Base-by-base conservation (phyloP, 2,329 filamentous ascomycete genomes). In the Cladosporium phlei region DNA sequence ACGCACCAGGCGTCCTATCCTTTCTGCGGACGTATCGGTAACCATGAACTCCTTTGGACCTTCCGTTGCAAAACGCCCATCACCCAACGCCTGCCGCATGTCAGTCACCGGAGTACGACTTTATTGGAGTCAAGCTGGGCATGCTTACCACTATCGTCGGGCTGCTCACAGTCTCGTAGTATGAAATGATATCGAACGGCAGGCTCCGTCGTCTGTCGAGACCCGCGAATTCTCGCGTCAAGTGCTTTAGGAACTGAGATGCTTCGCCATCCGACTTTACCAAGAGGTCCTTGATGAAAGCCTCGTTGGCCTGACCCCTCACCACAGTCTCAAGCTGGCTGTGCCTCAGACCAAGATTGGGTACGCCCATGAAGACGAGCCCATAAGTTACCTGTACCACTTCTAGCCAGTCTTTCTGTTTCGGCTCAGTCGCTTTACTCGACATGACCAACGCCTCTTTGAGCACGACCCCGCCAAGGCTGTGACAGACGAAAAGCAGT, bases 281-380 rank as follows among this genome's bases (percentile, higher is more conserved):
- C 19, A 37, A 28, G 22, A 46, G 20, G 14, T 42, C 38, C 5
- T 14, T 12, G 11, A 42, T 16, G 17, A 42, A 32, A 42, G 3
- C 7, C 27, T 42, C 19, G n/a, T 32, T 42, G 5, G 14, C 11
- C 27, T 16, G 38, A 22, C 38, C 38, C n/a, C n/a, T 42, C 11
- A 42, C 38, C 3, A 42, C 27, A 32, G 38, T 32, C 38, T 30
- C 17, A 5, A 42, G 38, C 38, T 42, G 38, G 10, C 14, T 21
- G 20, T 32, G 38, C 24, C n/a, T 29, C 25, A 42, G 14, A 5
- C 38, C 38, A 3, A 42, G 10, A 14, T 42, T 42, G 16, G 38
- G 38, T 11, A 42, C 38, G 24, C 38, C 38, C 38, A 42, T 16
- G 20, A 42, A 42, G 14, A 42, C 19, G 9, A 42, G 27, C 24